Conservation (phyloP, 371 early-diverging fungal genomes). For the Mortierella sp. region DNA sequence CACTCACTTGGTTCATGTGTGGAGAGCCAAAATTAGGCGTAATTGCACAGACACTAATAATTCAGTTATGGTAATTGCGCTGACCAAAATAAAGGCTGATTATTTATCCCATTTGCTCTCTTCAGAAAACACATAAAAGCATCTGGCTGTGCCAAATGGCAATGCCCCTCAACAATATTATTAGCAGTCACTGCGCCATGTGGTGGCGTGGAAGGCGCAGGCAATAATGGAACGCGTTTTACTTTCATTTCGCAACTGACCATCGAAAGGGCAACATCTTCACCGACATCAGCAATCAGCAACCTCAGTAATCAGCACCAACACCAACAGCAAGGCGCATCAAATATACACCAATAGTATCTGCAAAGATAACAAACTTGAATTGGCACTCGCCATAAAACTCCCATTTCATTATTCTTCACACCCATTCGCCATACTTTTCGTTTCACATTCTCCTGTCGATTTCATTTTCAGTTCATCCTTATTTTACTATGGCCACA, state of each 20-base stretch:
- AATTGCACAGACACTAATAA: not conserved
- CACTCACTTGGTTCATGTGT: not conserved
- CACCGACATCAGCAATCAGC: too few species aligned
- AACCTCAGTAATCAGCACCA: too few species aligned
- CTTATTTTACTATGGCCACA: constrained; percentile 14
- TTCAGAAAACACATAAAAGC: too few species aligned
- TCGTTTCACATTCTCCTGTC: not conserved
- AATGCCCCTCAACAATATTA: not conserved
- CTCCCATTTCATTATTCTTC: too few species aligned
- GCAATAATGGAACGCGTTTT: not conserved
- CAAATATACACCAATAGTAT: too few species aligned
- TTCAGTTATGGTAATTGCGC: not conserved
- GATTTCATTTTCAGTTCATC: not conserved
- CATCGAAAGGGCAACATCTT: too few species aligned
- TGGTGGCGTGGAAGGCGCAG: too few species aligned
- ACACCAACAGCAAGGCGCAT: too few species aligned
- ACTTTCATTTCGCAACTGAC: too few species aligned
- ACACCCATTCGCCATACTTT: not conserved
- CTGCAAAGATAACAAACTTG: too few species aligned
- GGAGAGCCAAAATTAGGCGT: not conserved
- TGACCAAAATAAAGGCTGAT: constrained; percentile 4
- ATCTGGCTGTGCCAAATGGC: too few species aligned
- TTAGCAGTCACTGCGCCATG: not conserved
- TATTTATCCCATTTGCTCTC: not conserved
- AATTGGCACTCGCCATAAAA: too few species aligned